A percentile compares a stretch with the other conserved stretches of the same genome.
Evolutionary conservation across 768 basidiomycete genomes (phyloP).

Genomic region (Arthromyces matolae): DNA sequence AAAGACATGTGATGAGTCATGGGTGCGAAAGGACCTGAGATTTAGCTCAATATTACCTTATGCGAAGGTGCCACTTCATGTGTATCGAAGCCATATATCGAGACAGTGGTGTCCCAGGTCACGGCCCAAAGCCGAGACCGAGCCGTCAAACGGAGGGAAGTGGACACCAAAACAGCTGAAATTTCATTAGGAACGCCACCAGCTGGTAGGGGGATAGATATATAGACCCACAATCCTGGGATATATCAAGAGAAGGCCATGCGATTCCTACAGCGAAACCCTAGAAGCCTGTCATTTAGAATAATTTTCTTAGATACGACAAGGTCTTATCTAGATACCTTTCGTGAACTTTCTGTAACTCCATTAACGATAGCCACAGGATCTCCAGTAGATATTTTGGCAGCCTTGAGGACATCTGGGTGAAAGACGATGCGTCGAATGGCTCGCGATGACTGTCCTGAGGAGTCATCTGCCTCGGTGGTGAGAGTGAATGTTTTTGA

Average conservation of each 20-base stretch:
- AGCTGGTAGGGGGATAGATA: conserved; percentile 10
- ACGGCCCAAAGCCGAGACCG: conserved; percentile 57
- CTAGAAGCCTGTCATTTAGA: no score
- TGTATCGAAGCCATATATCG: conserved; percentile 34
- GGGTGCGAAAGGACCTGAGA: neutral
- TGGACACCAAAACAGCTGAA: conserved; percentile 54
- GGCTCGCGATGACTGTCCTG: conserved; percentile 44
- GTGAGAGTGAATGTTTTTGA: conserved; percentile 41
- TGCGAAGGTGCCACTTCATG: conserved; percentile 23
- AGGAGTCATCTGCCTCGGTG: conserved; percentile 28
- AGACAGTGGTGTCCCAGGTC: conserved; percentile 65
- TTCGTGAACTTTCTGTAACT: conserved; percentile 27
- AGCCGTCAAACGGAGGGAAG: conserved; percentile 59
- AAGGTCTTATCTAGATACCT: conserved; percentile 18
- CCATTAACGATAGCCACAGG: conserved; percentile 50
- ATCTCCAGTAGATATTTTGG: conserved; percentile 68
- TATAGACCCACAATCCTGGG: conserved; percentile 51
- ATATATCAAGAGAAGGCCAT: conserved; percentile 71
- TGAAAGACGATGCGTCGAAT: conserved; percentile 63
- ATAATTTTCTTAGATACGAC: no score
- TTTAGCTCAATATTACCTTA: conserved; percentile 28
- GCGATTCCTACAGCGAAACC: conserved; percentile 63
- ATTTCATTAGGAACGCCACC: conserved; percentile 8
- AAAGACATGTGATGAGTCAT: conserved; percentile 17
- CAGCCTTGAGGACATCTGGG: conserved; percentile 53